A percentile compares a stretch with the other conserved stretches of the same genome.
Conservation (phyloP, 2,329 filamentous ascomycete species). For the Fusarium palustre region DNA sequence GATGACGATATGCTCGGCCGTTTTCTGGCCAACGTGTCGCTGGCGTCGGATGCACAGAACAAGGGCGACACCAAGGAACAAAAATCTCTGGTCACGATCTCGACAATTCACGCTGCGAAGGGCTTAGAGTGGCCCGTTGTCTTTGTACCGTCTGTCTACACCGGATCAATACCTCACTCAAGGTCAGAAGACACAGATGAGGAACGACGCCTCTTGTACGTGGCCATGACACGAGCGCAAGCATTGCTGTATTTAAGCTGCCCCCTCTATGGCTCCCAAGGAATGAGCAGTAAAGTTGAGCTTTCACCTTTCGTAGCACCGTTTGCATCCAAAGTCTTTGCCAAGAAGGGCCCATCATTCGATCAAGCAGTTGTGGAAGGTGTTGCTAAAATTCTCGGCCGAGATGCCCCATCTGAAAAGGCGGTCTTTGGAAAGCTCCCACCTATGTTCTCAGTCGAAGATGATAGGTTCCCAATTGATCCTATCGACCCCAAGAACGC, state of each 20-base stretch:
- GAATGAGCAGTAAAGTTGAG: slow-evolving; percentile 67
- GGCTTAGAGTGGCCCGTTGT: slow-evolving; percentile 96
- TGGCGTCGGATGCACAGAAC: slow-evolving; percentile 83
- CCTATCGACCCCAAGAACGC: slow-evolving; percentile 59
- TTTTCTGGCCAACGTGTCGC: slow-evolving; percentile 89
- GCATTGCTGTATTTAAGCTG: slow-evolving; percentile 87
- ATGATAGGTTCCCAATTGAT: slow-evolving; percentile 75
- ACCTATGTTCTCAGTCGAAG: slow-evolving; percentile 68
- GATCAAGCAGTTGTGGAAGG: slow-evolving; percentile 70
- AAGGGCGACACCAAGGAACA: slow-evolving; percentile 68
- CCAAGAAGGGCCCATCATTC: slow-evolving; percentile 76
- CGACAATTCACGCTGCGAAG: slow-evolving; percentile 96
- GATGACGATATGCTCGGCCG: slow-evolving; percentile 74
- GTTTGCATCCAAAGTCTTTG: slow-evolving; percentile 55
- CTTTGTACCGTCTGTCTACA: slow-evolving; percentile 90
- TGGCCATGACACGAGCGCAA: slow-evolving; percentile 96
- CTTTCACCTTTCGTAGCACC: slow-evolving; percentile 79
- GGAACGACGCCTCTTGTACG: slow-evolving; percentile 89
- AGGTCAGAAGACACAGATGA: slow-evolving; percentile 88
- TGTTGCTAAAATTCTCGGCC: slow-evolving; percentile 77
- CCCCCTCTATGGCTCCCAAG: slow-evolving; percentile 74
- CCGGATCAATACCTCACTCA: slow-evolving; percentile 90
- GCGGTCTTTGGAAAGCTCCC: slow-evolving; percentile 66
- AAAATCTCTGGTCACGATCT: slow-evolving; percentile 82
- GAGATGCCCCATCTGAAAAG: slow-evolving; percentile 68